These are phyloP conservation scores for Gamarada debralockiae DNA, from an alignment of 495 filamentous ascomycete genomes.

Conservation along the genomic window DNA sequence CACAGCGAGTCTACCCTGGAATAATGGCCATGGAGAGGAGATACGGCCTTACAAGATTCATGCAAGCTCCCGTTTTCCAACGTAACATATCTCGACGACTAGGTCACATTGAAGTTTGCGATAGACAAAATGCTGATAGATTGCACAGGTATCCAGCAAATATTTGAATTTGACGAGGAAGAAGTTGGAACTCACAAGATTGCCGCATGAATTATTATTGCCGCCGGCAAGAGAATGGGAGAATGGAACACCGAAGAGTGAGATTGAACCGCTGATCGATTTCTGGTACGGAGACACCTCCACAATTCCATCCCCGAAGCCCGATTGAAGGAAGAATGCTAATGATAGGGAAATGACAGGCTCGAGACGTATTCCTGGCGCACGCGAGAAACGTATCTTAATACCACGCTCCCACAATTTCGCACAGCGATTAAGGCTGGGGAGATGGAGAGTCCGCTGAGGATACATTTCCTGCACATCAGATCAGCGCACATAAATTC, in stretches of 20 bases:
- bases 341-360: slow-evolving; percentile 30
- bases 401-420: slow-evolving; percentile 55
- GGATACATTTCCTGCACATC: slow-evolving; percentile 55
- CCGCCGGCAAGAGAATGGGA: slow-evolving; percentile 40
- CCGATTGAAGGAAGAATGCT: slow-evolving; percentile 1
- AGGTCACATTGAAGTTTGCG: too few relatives aligned
- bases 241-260: slow-evolving; percentile 38
- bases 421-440: slow-evolving; percentile 41
- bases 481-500: slow-evolving; percentile 43
- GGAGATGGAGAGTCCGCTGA: slow-evolving; percentile 19
- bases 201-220: slow-evolving; percentile 44
- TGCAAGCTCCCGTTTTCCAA: neutral
- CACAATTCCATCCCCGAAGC: too few relatives aligned
- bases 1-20: neutral
- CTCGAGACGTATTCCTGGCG: slow-evolving; percentile 61
- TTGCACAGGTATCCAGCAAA: slow-evolving; percentile 42
- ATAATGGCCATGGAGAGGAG: neutral
- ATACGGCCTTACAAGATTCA: slow-evolving; percentile 1
- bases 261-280: slow-evolving; percentile 47
- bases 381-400: slow-evolving; percentile 48
- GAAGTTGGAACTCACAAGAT: slow-evolving; percentile 51
- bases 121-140: neutral
- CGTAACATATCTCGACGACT: too few relatives aligned
- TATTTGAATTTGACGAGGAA: slow-evolving; percentile 48
- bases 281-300: slow-evolving; percentile 38